Percentiles rank a stretch among this genome's conserved stretches.
phyloP scores from a whole-genome alignment of 2,329 filamentous ascomycete species.

The Stagonosporopsis vannaccii region DNA sequence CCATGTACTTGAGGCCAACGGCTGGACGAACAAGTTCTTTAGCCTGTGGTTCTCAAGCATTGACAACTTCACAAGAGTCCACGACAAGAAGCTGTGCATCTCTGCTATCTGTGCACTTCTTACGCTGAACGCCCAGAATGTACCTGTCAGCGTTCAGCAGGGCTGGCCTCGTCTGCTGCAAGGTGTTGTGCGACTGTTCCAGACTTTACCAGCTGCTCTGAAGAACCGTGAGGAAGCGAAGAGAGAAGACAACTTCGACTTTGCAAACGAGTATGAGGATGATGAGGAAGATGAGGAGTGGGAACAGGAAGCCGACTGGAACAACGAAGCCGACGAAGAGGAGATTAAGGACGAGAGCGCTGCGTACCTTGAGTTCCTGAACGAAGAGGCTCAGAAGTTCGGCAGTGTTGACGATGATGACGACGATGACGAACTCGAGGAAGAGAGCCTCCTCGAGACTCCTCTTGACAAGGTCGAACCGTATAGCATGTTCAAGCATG shows the following conservation, averaged over 20 bases:
- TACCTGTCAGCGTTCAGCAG: constrained; percentile 90
- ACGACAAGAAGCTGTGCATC: constrained; percentile 98
- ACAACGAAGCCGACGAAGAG: constrained; percentile 69
- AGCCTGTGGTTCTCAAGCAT: constrained; percentile 98
- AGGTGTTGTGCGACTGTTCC: constrained; percentile 90
- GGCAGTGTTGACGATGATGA: constrained; percentile 66
- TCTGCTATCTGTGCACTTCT: constrained; percentile 89
- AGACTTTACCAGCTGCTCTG: constrained; percentile 84
- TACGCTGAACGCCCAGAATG: constrained; percentile 77
- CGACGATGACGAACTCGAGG: constrained; percentile 88
- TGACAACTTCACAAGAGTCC: constrained; percentile 88
- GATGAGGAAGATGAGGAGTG: constrained; percentile 86
- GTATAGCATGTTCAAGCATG: constrained; percentile 85
- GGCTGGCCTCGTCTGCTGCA: constrained; percentile 93
- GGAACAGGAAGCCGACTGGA: constrained; percentile 77
- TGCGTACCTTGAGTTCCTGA: constrained; percentile 94
- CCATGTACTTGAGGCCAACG: constrained; percentile 85
- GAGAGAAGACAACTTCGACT: constrained; percentile 80
- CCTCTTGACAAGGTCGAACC: constrained; percentile 95
- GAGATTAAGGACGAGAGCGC: constrained; percentile 88
- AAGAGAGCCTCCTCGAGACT: constrained; percentile 90
- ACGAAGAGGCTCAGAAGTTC: constrained; percentile 92
- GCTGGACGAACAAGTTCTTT: constrained; percentile 99
- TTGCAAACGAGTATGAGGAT: constrained; percentile 74
- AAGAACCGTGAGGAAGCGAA: constrained; percentile 93